Base-by-base conservation (phyloP, 2,329 filamentous ascomycete species). In the Cercospora zeina region DNA sequence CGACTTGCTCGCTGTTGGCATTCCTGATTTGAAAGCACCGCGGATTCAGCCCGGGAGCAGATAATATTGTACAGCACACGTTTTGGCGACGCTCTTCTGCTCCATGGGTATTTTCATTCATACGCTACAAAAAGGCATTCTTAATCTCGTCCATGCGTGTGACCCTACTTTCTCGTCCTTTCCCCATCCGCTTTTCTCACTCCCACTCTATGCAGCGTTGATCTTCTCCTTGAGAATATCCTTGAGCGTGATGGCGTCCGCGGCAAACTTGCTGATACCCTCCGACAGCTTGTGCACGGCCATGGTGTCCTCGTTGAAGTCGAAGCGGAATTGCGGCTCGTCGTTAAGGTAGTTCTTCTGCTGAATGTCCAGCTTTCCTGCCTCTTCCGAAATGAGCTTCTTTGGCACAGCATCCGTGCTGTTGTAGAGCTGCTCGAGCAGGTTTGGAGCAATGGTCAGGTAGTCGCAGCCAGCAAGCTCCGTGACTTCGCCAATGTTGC, bases 271-370 rank as follows among this genome's bases (percentile, higher is more conserved):
- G 85, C 91, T 96, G 85, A 99, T 99, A 81, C 95, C 95, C 83
- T 99, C 95, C 66, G 93, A 90, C 73, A 99, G 88, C 89, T 99
- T 99, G 89, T 97, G 93, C 70, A 96, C 91, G 67, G 91, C 95
- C 95, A 99, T 99, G 79, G 93, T 89, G 76, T 99, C 92, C 86
- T 99, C 95, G 86, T 99, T 99, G 88, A 99, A 96, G 81, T 93
- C 90, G 84, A 97, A 99, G 79, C 95, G 92, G 93, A 97, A 99
- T 54, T 80, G 75, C 58, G 92, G 74, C 86, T 99, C 95, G 80
- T 95, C 83, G 76, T 89, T 86, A 80, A 99, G 89, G 86, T 96
- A 99, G 62, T 82, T 82, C 84, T 90, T 90, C 90, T 92, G 96
- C 83, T 89, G 81, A 70, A 99, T 85, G 80, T 95, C 80, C 69